These are phyloP conservation scores for Populus ilicifolia DNA, from an alignment of 345 rosid genomes.

Conservation along the genomic window DNA sequence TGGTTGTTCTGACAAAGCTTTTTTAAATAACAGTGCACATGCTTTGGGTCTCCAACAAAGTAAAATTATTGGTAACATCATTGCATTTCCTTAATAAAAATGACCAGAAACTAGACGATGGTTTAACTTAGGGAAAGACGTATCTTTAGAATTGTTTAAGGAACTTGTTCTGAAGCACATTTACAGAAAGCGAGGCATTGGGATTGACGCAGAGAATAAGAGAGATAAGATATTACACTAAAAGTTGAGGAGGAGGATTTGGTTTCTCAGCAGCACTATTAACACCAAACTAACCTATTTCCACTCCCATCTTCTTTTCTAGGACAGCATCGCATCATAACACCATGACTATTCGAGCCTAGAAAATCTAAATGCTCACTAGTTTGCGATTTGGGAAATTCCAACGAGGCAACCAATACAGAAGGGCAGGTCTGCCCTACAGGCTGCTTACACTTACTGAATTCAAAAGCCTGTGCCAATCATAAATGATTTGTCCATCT, in stretches of 20 bases:
- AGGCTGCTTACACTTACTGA: not conserved
- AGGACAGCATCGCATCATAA: not conserved
- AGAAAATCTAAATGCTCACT: not conserved
- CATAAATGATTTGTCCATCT: not conserved
- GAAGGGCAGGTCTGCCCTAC: not conserved
- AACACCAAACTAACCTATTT: not conserved
- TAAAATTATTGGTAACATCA: not conserved
- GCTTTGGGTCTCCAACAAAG: not conserved
- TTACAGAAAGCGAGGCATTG: slow-evolving; percentile 12
- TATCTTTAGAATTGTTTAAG: not conserved
- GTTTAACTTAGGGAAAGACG: slow-evolving; percentile 1
- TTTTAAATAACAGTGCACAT: slow-evolving; percentile 4
- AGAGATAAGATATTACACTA: not conserved
- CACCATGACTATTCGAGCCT: not conserved
- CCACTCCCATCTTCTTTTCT: not conserved
- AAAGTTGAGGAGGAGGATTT: slow-evolving; percentile 10
- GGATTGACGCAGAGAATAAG: slow-evolving; percentile 11
- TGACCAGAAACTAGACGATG: not conserved
- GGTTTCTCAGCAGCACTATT: not conserved
- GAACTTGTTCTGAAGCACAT: not conserved
- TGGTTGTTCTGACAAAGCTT: slow-evolving; percentile 3
- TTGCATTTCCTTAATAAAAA: slow-evolving; percentile 8
- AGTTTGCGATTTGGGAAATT: not conserved
- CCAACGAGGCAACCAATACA: not conserved
- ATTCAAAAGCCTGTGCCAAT: not conserved